phyloP scores from a whole-genome alignment of 495 filamentous ascomycete species.

The Cairneyella variabilis region DNA sequence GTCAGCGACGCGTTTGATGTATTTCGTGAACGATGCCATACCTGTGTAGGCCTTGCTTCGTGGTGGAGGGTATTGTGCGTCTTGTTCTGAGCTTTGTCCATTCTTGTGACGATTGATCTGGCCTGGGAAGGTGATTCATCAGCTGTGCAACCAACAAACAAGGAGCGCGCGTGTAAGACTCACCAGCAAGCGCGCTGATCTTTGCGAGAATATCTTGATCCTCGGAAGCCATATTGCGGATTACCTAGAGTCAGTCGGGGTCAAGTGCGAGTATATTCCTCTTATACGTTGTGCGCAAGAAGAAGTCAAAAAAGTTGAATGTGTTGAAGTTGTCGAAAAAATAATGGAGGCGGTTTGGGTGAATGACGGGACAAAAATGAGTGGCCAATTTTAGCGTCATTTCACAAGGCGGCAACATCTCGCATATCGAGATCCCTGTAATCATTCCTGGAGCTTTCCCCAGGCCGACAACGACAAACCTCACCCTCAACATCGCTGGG shows the following conservation, averaged over 20 bases:
- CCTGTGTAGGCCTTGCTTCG: slow-evolving; percentile 9
- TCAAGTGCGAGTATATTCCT: too few species aligned
- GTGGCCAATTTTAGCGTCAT: too few species aligned
- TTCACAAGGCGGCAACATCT: too few species aligned
- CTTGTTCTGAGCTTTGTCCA: slow-evolving; percentile 9
- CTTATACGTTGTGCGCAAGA: too few species aligned
- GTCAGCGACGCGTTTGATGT: slow-evolving; percentile 10
- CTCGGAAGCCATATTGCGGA: slow-evolving; percentile 31
- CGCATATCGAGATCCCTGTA: background rate
- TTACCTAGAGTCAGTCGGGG: slow-evolving; percentile 17
- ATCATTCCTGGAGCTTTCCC: background rate
- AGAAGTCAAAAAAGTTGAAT: too few species aligned
- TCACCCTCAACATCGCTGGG: background rate
- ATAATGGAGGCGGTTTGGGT: too few species aligned
- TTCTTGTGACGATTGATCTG: slow-evolving; percentile 82
- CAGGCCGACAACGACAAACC: slow-evolving; percentile 4
- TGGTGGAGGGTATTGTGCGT: background rate
- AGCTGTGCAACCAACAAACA: slow-evolving; percentile 5
- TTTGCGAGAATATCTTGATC: slow-evolving; percentile 65
- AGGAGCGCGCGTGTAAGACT: slow-evolving; percentile 23
- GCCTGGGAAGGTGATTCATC: slow-evolving; percentile 41
- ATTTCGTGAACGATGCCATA: slow-evolving; percentile 9
- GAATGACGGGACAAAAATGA: too few species aligned
- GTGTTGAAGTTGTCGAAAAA: too few species aligned
- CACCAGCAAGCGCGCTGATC: slow-evolving; percentile 75